phyloP scores from a whole-genome alignment of 148 eudicot genomes.

The Arctostaphylos glauca region DNA sequence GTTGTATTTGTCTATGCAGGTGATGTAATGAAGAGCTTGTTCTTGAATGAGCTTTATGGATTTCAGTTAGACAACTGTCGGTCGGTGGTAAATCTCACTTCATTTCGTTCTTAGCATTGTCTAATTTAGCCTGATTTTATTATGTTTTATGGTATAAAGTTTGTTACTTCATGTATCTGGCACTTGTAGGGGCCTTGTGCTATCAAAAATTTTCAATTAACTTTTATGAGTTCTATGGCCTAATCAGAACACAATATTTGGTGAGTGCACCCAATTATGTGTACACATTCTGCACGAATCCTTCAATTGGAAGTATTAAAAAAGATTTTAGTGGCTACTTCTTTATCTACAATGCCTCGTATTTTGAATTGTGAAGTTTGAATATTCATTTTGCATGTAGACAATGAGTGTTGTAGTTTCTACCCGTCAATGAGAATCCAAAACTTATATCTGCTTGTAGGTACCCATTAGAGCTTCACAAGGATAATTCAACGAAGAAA shows the following conservation, averaged over 20 bases:
- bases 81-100: conserved; percentile 67
- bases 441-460: conserved; percentile 31
- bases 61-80: conserved; percentile 91
- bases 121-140: conserved; percentile 3
- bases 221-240: background rate
- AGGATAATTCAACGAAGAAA: conserved; percentile 75
- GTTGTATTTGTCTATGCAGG: conserved; percentile 43
- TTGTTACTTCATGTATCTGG: background rate
- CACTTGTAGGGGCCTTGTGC: background rate
- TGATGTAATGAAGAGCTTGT: conserved; percentile 93
- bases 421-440: background rate
- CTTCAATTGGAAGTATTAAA: background rate
- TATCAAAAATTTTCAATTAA: background rate
- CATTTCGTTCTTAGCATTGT: background rate
- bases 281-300: background rate
- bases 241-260: background rate
- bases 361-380: background rate
- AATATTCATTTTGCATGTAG: background rate
- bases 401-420: background rate
- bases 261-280: background rate
- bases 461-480: conserved; percentile 95
- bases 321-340: background rate
- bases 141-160: background rate
- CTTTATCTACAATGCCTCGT: background rate
- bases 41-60: conserved; percentile 89